Evolutionary conservation across 306 rosid species (phyloP).

Genomic region (Quercus engelmannii): DNA sequence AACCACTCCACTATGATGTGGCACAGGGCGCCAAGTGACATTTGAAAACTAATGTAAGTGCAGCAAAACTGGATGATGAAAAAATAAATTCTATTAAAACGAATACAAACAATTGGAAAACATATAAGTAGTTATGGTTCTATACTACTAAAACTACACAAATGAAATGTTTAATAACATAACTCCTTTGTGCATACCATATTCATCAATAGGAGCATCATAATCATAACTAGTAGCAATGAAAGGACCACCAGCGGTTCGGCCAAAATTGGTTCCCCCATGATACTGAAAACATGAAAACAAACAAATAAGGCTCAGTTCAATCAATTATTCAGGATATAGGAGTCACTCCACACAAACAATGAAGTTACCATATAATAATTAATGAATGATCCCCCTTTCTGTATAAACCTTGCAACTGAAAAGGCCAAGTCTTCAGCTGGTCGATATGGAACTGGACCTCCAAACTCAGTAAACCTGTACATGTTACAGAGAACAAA

Average conservation of each 20-base stretch:
- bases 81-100: neutral
- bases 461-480: constrained; percentile 96
- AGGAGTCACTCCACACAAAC: constrained; percentile 8
- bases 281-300: constrained; percentile 63
- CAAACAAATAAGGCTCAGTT: constrained; percentile 5
- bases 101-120: neutral
- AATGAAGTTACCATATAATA: constrained; percentile 79
- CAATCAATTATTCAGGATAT: constrained; percentile 8
- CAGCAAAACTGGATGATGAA: neutral
- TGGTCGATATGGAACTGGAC: constrained; percentile 88
- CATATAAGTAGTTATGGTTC: neutral
- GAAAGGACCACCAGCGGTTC: constrained; percentile 99
- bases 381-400: constrained; percentile 87
- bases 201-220: constrained; percentile 97
- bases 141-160: constrained; percentile 1
- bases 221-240: constrained; percentile 96
- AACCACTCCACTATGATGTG: neutral
- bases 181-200: constrained; percentile 47
- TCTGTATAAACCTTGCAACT: constrained; percentile 91
- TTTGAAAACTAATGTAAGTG: neutral
- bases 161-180: neutral
- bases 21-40: neutral
- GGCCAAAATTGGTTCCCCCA: constrained; percentile 96
- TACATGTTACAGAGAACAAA: constrained; percentile 7
- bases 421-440: constrained; percentile 95